Base-by-base conservation (phyloP, 1,284 basidiomycete genomes). In the Stygiomarasmius scandens region DNA sequence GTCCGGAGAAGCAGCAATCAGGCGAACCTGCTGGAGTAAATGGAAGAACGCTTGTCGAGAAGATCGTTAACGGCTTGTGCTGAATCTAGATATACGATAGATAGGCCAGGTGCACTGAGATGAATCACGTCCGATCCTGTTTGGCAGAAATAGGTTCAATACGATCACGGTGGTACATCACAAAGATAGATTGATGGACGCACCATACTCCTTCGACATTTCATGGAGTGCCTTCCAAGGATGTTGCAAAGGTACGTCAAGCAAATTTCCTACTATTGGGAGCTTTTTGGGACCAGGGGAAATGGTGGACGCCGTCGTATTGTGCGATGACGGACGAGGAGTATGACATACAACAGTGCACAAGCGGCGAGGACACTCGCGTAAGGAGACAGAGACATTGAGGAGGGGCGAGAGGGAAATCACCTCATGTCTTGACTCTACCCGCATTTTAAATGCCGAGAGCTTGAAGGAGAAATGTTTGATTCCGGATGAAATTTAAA, bases 51-150 rank as follows among this genome's bases (percentile, higher is more conserved):
- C n/a, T 52, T 57, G 10, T 57, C 55, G 12, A 57, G 27, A 38
- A 57, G 49, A 41, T 57, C 50, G 6, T 34, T 48, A 6, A 48
- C 46, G 5, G 49, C 44, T 19, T 48, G 29, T 12, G 23, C 44
- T 16, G 49, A 52, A 32, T 57, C 51, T 9, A 57, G 23, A 22
- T 52, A 22, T 16, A 57, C 36, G 16, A 57, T 57, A 11, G 49
- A 52, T 11, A 47, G 46, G n/a, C 49, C 49, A 24, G 46, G 49
- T 23, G 50, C 50, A 3, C 50, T 52, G 11, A 57, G 32, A 41
- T 57, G 55, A 6, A 57, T 48, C 34, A 69, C 60, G 29, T 66
- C 66, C 2, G 60, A 63, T 11, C 58, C 58, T 58, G 38, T 45
- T 4, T 16, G 38, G 16, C n/a, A n/a, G 38, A 41, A 41, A 4